These are phyloP conservation scores for Tephrocybe sp. DNA, from an alignment of 768 basidiomycete species.

Conservation along the genomic window DNA sequence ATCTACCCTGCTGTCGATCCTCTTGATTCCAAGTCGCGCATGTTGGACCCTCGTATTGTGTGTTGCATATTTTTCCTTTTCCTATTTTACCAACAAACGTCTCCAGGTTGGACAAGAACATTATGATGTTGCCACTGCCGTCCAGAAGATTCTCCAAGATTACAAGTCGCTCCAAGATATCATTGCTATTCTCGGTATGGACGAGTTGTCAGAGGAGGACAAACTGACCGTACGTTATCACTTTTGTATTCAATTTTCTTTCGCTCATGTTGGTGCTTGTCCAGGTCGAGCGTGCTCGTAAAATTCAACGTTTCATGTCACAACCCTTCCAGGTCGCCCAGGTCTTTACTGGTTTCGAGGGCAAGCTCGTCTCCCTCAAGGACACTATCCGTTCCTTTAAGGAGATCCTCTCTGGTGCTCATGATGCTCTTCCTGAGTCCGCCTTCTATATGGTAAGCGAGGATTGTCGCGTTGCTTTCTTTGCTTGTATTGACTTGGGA, in stretches of 20 bases:
- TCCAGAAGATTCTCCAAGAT: slow-evolving; percentile 96
- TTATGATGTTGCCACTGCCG: slow-evolving; percentile 94
- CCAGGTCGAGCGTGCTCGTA: slow-evolving; percentile 96
- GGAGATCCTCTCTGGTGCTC: slow-evolving; percentile 90
- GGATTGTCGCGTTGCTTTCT: slow-evolving; percentile 11
- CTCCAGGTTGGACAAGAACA: slow-evolving; percentile 82
- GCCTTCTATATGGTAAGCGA: slow-evolving; percentile 90
- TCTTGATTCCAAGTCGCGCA: slow-evolving; percentile 98
- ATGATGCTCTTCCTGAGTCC: slow-evolving; percentile 90
- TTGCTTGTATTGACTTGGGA: slow-evolving; percentile 7
- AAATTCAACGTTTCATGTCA: slow-evolving; percentile 99
- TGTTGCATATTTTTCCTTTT: slow-evolving; percentile 27
- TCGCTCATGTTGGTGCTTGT: not conserved
- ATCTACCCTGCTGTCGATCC: slow-evolving; percentile 99
- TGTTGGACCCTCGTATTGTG: slow-evolving; percentile 99
- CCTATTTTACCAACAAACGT: not conserved
- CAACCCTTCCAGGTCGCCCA: slow-evolving; percentile 99
- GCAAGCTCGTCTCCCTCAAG: slow-evolving; percentile 94
- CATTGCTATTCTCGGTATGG: slow-evolving; percentile 99
- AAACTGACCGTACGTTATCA: slow-evolving; percentile 82
- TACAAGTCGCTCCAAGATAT: slow-evolving; percentile 99
- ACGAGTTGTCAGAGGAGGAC: slow-evolving; percentile 99
- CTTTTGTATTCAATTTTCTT: not conserved
- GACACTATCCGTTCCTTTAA: slow-evolving; percentile 97
- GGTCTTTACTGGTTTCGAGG: slow-evolving; percentile 99